phyloP scores from a whole-genome alignment of 345 rosid genomes.

The Aquilaria malaccensis region DNA sequence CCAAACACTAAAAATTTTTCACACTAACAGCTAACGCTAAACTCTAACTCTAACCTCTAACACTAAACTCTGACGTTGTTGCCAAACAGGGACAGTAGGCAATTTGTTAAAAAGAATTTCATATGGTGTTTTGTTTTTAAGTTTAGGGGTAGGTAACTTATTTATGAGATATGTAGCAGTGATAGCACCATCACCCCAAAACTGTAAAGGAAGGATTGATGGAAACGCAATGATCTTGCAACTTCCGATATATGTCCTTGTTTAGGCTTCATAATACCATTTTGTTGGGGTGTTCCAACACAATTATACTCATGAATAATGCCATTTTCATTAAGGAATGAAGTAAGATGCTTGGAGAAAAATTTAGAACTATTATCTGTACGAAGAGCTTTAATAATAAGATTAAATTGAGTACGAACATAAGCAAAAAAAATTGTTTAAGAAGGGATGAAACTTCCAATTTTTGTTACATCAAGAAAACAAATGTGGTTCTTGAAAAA shows the following conservation, averaged over 20 bases:
- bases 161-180: not conserved
- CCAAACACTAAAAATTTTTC: no score
- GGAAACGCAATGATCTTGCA: no score
- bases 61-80: no score
- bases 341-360: no score
- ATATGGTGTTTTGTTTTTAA: not conserved
- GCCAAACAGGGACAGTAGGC: no score
- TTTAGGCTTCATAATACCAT: conserved; percentile 6
- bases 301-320: conserved; percentile 8
- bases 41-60: no score
- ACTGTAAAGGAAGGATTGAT: no score
- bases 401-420: conserved; percentile 1
- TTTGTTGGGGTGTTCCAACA: conserved; percentile 8
- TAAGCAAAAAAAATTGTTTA: not conserved
- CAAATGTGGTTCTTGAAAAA: conserved; percentile 4
- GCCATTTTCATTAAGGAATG: not conserved
- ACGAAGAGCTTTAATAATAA: no score
- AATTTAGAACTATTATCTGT: no score
- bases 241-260: not conserved
- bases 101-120: not conserved
- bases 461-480: conserved; percentile 8
- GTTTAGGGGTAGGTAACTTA: not conserved
- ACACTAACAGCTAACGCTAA: no score
- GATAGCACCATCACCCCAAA: not conserved
- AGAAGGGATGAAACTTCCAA: not conserved